These are phyloP conservation scores for Myxozyma monticola DNA, from an alignment of 805 yeast species.

Conservation along the genomic window DNA sequence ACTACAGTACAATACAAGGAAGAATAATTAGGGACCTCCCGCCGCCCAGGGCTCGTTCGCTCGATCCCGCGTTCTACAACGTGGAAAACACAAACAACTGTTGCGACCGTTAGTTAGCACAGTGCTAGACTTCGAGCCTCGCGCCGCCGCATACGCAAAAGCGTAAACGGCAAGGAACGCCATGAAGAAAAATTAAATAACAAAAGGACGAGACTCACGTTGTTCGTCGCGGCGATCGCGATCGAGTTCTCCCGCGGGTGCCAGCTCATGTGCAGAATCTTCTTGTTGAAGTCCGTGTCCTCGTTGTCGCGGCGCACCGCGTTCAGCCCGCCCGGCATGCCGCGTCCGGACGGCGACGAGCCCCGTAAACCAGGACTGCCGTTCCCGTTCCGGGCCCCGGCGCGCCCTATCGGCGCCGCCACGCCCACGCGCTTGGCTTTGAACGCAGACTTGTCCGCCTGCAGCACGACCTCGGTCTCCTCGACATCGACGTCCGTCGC, in stretches of 20 bases:
- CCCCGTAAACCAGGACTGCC: constrained; percentile 32
- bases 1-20: too few species aligned
- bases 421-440: constrained; percentile 67
- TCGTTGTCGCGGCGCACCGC: constrained; percentile 60
- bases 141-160: too few species aligned
- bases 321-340: constrained; percentile 44
- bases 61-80: constrained; percentile 26
- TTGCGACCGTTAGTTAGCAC: too few species aligned
- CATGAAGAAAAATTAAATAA: not conserved
- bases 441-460: constrained; percentile 97
- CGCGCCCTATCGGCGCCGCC: constrained; percentile 44
- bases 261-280: constrained; percentile 95
- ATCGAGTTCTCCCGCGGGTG: constrained; percentile 96
- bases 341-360: constrained; percentile 26
- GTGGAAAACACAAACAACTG: constrained; percentile 43
- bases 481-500: constrained; percentile 38
- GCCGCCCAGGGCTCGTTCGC: not conserved
- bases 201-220: constrained; percentile 55
- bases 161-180: not conserved
- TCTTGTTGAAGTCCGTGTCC: constrained; percentile 88
- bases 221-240: constrained; percentile 98
- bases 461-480: constrained; percentile 72
- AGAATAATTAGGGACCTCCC: too few species aligned
- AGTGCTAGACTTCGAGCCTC: too few species aligned
- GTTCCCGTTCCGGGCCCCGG: constrained; percentile 36